These are phyloP conservation scores for Pythium aphanidermatum DNA, from an alignment of 352 stramenopile genomes.

Conservation along the genomic window DNA sequence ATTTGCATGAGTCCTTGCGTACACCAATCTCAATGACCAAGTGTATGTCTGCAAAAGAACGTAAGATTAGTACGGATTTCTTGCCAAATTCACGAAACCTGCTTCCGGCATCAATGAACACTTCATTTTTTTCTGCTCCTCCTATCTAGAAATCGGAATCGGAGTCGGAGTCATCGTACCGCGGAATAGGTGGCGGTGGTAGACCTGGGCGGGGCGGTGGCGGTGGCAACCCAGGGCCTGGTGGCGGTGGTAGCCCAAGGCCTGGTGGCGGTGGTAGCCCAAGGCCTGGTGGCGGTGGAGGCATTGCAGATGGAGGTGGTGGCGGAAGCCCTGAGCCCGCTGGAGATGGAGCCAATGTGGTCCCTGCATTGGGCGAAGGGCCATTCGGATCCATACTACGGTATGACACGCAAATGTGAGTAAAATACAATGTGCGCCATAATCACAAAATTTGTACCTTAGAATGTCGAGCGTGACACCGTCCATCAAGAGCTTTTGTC, in stretches of 20 bases:
- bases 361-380: constrained; percentile 51
- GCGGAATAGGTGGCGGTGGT: constrained; percentile 35
- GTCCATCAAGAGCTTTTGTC: constrained; percentile 79
- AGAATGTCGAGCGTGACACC: constrained; percentile 66
- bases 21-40: no score
- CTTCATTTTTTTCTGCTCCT: not conserved
- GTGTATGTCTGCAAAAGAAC: no score
- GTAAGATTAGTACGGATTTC: no score
- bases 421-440: not conserved
- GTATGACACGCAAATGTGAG: not conserved
- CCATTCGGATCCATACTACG: constrained; percentile 74
- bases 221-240: constrained; percentile 21
- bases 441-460: constrained; percentile 30
- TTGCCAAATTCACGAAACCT: no score
- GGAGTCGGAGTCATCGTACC: constrained; percentile 50
- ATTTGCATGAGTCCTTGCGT: no score
- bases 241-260: constrained; percentile 21
- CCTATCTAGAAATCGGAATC: constrained; percentile 16
- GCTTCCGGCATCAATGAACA: no score
- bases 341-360: constrained; percentile 8
- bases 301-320: constrained; percentile 26
- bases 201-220: constrained; percentile 33
- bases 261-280: constrained; percentile 28
- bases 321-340: constrained; percentile 17
- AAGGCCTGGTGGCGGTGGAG: constrained; percentile 13